phyloP scores from a whole-genome alignment of 2,329 filamentous ascomycete genomes.

The Tympanopsis confertula region DNA sequence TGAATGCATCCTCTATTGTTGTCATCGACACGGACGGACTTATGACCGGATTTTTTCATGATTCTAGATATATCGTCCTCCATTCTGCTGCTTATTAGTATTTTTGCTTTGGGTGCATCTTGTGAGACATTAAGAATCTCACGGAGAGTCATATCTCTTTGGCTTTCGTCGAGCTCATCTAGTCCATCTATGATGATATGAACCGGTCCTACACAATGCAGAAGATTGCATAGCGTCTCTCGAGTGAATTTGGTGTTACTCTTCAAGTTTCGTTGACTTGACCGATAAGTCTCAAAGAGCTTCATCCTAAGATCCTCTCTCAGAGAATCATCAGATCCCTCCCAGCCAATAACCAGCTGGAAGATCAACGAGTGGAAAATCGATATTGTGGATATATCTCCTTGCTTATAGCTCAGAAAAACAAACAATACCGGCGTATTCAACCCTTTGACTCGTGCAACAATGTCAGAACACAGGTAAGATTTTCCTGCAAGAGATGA shows the following conservation, averaged over 20 bases:
- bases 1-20: constrained; percentile 10
- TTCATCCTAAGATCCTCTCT: constrained; percentile 5
- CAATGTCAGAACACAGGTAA: too few species aligned
- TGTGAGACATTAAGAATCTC: constrained; percentile 5
- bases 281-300: constrained; percentile 10
- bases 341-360: too few species aligned
- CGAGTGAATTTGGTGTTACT: constrained; percentile 9
- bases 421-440: too few species aligned
- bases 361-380: constrained; percentile 13
- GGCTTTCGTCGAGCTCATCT: constrained; percentile 12
- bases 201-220: constrained; percentile 7
- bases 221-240: constrained; percentile 10
- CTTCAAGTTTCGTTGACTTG: constrained; percentile 8
- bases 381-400: neutral
- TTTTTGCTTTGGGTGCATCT: constrained; percentile 5
- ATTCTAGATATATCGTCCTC: constrained; percentile 11
- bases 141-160: constrained; percentile 6
- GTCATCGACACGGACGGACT: constrained; percentile 8
- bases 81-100: constrained; percentile 12
- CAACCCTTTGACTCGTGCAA: too few species aligned
- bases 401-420: too few species aligned
- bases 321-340: too few species aligned
- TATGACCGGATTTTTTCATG: constrained; percentile 5
- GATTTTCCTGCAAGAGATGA: too few species aligned
- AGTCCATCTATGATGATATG: constrained; percentile 16